Conservation (phyloP, 495 filamentous ascomycete species). For the Penicillium manginii region DNA sequence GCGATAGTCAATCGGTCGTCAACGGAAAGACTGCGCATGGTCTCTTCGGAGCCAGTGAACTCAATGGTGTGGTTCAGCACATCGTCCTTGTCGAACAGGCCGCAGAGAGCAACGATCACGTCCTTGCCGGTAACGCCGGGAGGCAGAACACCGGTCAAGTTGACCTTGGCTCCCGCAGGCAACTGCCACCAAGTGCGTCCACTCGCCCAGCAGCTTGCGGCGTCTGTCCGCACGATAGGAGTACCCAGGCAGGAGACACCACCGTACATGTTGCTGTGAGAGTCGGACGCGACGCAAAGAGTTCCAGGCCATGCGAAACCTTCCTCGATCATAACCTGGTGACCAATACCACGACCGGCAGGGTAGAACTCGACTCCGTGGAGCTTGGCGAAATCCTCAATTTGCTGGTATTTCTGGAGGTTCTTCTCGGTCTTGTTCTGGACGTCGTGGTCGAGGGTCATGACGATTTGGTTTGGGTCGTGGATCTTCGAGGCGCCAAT, state of each 20-base stretch:
- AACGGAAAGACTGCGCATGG: constrained; percentile 72
- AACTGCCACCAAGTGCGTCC: constrained; percentile 88
- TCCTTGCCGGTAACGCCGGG: constrained; percentile 91
- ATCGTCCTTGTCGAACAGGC: constrained; percentile 84
- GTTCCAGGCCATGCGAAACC: constrained; percentile 85
- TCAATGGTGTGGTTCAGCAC: constrained; percentile 94
- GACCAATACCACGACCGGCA: constrained; percentile 81
- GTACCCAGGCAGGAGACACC: constrained; percentile 62
- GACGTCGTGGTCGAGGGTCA: constrained; percentile 93
- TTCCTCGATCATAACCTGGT: constrained; percentile 90
- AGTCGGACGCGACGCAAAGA: constrained; percentile 79
- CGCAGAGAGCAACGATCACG: constrained; percentile 88
- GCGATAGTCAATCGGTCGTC: constrained; percentile 83
- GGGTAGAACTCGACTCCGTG: constrained; percentile 87
- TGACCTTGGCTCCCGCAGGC: constrained; percentile 82
- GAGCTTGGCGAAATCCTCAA: constrained; percentile 81
- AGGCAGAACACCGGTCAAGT: constrained; percentile 73
- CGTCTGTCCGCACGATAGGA: constrained; percentile 85
- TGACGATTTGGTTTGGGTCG: constrained; percentile 75
- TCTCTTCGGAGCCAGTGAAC: constrained; percentile 80
- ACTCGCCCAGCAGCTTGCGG: constrained; percentile 85
- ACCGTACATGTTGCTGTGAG: constrained; percentile 91
- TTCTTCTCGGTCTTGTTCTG: constrained; percentile 86
- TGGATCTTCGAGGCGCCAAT: constrained; percentile 82
- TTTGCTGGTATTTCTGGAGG: constrained; percentile 80